Conservation (phyloP, 2,329 filamentous ascomycete species). For the Trichophyton schoenleinii region DNA sequence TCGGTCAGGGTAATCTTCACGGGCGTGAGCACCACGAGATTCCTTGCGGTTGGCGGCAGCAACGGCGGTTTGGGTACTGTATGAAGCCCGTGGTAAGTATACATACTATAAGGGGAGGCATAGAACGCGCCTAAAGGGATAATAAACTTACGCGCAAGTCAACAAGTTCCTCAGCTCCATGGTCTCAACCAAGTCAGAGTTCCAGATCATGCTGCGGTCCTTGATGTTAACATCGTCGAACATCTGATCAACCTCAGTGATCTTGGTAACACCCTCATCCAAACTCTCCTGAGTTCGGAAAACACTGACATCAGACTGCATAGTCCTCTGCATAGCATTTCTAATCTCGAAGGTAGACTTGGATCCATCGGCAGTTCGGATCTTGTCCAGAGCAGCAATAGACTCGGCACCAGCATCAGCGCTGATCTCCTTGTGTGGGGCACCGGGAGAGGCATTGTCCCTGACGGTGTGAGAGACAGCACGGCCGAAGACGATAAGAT, state of each 20-base stretch:
- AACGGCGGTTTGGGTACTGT: conserved; percentile 74
- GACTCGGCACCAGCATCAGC: conserved; percentile 81
- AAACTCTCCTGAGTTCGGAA: conserved; percentile 91
- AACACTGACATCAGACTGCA: conserved; percentile 94
- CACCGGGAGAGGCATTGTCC: conserved; percentile 78
- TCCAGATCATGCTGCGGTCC: conserved; percentile 99
- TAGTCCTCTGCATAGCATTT: conserved; percentile 89
- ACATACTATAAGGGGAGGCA: neutral
- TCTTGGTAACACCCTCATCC: conserved; percentile 83
- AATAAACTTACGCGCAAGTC: conserved; percentile 72
- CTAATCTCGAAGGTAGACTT: conserved; percentile 83
- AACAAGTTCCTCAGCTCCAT: conserved; percentile 89
- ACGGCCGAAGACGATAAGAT: conserved; percentile 94
- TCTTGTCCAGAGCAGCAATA: conserved; percentile 72
- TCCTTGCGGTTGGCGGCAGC: conserved; percentile 91
- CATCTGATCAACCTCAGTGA: conserved; percentile 66
- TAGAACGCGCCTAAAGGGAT: neutral
- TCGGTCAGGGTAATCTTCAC: conserved; percentile 91
- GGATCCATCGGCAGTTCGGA: conserved; percentile 70
- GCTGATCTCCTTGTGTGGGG: conserved; percentile 63
- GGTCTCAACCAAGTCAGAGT: conserved; percentile 91
- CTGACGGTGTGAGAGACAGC: conserved; percentile 95
- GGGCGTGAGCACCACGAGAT: conserved; percentile 90
- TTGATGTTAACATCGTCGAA: conserved; percentile 84
- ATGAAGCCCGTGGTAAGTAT: conserved; percentile 11